These are phyloP conservation scores for Ustanciosporium gigantosporum DNA, from an alignment of 1,284 basidiomycete species.

Conservation along the genomic window DNA sequence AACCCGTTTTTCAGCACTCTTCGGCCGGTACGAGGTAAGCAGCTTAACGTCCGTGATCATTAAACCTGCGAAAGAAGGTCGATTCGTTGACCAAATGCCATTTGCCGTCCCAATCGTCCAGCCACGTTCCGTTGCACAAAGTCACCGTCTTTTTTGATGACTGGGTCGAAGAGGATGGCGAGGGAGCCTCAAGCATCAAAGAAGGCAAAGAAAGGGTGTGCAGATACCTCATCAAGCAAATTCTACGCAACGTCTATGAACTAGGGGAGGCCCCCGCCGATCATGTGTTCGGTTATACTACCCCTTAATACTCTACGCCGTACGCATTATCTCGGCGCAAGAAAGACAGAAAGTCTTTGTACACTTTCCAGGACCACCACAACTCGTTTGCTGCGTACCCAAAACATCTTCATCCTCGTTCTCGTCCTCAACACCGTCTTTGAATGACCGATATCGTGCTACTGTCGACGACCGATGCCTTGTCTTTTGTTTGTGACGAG, in stretches of 20 bases:
- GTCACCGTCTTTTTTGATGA: constrained; percentile 5
- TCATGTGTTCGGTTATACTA: not conserved
- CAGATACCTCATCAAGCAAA: not conserved
- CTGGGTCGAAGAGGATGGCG: not conserved
- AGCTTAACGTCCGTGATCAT: too few relatives aligned
- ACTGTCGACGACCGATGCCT: not conserved
- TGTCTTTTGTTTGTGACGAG: not conserved
- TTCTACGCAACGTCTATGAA: constrained; percentile 1
- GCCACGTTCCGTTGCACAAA: constrained; percentile 6
- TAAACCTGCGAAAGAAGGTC: not conserved
- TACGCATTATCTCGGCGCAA: constrained; percentile 8
- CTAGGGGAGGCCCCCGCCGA: not conserved
- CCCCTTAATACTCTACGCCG: not conserved
- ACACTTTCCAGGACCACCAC: constrained; percentile 17
- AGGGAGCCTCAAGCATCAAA: constrained; percentile 7
- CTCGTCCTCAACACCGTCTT: not conserved
- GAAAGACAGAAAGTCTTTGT: constrained; percentile 30
- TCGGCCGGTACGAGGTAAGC: not conserved
- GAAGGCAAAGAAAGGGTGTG: constrained; percentile 19
- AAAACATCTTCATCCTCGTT: not conserved
- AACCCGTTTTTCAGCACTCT: constrained; percentile 6
- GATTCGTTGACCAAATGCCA: constrained; percentile 9
- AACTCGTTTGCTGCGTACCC: not conserved
- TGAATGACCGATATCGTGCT: not conserved
- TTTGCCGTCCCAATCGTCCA: constrained; percentile 1